phyloP scores from a whole-genome alignment of 2,329 filamentous ascomycete species.

The Thermomyces lanuginosus region DNA sequence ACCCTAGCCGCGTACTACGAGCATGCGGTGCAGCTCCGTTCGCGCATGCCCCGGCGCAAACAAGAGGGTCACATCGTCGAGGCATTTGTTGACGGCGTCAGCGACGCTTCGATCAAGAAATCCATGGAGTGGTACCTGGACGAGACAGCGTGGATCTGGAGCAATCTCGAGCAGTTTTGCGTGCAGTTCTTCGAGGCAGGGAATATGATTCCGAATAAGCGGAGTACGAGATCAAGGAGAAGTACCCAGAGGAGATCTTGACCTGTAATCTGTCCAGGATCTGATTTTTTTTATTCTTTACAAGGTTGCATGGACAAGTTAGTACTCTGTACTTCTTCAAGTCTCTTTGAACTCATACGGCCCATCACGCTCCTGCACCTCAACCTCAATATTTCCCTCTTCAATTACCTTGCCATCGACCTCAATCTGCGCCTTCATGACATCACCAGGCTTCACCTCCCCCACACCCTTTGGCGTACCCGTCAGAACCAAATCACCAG shows the following conservation, averaged over 20 bases:
- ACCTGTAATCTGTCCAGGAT: too few relatives aligned
- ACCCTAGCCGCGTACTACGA: slow-evolving; percentile 14
- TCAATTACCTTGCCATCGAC: slow-evolving; percentile 68
- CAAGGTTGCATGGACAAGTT: too few relatives aligned
- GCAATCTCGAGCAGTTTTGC: slow-evolving; percentile 7
- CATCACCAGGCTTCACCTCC: slow-evolving; percentile 65
- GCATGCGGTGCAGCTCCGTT: slow-evolving; percentile 9
- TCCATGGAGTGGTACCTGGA: slow-evolving; percentile 12
- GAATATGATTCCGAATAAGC: neutral
- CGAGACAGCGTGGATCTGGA: slow-evolving; percentile 15
- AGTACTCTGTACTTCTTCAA: slow-evolving; percentile 22
- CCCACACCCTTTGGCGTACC: slow-evolving; percentile 95
- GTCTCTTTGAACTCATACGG: slow-evolving; percentile 64
- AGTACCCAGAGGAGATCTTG: too few relatives aligned
- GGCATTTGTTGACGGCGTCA: slow-evolving; percentile 18
- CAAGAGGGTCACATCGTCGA: slow-evolving; percentile 12
- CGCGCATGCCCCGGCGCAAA: slow-evolving; percentile 6
- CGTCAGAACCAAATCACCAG: slow-evolving; percentile 87
- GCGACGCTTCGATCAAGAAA: slow-evolving; percentile 8
- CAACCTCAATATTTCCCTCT: slow-evolving; percentile 70
- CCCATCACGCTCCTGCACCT: slow-evolving; percentile 61
- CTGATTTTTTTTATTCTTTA: too few relatives aligned
- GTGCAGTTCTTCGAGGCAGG: neutral
- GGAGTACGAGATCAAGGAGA: slow-evolving; percentile 1
- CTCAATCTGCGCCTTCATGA: slow-evolving; percentile 69